Evolutionary conservation across 2,329 filamentous ascomycete species (phyloP).

Genomic region (Mariannaea sp.): DNA sequence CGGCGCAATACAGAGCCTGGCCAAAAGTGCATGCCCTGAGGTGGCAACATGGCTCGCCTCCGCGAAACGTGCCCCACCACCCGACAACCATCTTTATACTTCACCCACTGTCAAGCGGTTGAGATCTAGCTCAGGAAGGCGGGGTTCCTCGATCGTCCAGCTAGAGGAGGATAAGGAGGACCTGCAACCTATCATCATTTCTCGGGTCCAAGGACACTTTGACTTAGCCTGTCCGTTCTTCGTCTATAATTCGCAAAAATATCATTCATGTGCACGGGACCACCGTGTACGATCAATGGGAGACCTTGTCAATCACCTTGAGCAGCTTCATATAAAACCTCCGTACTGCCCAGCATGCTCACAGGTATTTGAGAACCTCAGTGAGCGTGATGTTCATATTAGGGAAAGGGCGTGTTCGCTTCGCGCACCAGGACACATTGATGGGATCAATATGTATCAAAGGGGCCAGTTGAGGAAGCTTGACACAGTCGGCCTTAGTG

Average conservation of each 20-base stretch:
- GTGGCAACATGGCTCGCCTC: no score
- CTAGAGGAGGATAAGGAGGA: no score
- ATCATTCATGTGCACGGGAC: background rate
- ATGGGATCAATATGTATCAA: background rate
- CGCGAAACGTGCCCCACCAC: no score
- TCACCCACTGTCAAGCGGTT: no score
- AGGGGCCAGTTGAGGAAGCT: background rate
- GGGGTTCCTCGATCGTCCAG: no score
- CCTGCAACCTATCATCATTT: background rate
- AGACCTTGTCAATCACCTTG: background rate
- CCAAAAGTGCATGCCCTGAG: no score
- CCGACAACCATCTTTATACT: no score
- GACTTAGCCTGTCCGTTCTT: conserved; percentile 2
- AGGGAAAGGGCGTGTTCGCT: background rate
- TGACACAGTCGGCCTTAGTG: background rate
- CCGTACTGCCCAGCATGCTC: conserved; percentile 3
- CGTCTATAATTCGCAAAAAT: background rate
- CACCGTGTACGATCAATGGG: background rate
- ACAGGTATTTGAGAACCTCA: background rate
- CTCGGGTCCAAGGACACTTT: background rate
- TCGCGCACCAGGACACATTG: background rate
- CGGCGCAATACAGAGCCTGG: no score
- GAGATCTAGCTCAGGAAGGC: no score
- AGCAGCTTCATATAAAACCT: background rate
- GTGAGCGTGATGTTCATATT: background rate